Base-by-base conservation (phyloP, 2,329 filamentous ascomycete species). In the Colletotrichum magnum region DNA sequence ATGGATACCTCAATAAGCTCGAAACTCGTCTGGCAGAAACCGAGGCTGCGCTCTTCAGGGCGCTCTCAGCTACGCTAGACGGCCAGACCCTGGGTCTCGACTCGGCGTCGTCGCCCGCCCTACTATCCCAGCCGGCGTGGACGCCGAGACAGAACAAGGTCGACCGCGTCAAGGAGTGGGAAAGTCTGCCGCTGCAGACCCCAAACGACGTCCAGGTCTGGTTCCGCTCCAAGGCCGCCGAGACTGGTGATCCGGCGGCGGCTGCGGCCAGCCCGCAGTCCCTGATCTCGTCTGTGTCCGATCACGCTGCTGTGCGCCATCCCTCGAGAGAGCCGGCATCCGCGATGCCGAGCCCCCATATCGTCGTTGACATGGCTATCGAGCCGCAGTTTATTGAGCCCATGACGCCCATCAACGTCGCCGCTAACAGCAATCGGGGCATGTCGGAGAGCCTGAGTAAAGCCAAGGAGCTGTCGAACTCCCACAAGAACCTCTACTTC, bases 1-100 rank as follows among this genome's bases (percentile, higher is more conserved):
- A 78, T 12, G 82, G 82, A 0, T 83, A 82, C 50, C 77, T 83
- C 5, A 80, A 76, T 4, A 76, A 76, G 18, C 58, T 83, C 4
- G 82, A 83, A 60, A 75, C 77, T 3, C 77, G 82, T 1, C 76
- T 83, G 2, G 73, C 72, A 1, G 78, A 78, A 28, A 80, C 76
- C 0, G 76, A 77, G 72, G 65, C 73, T n/a, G 76, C 75, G 3
- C 73, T 79, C 0, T 75, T 74, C 18, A 68, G 64, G 13, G 71
- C 77, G 0, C 64, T 79, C 3, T 67, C 54, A 2, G 52, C 58
- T 6, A 5, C 59, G 3, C 43, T 60, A 10, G 50, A 64, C n/a
- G 26, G 47, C 24, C 32, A 36, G 32, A 4, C 9, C 9, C 66
- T 24, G 1, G 16, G 18, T 3, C 57, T 21, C 13, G 57, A 54